These are phyloP conservation scores for Strigomonas galati DNA, from an alignment of 208 protist species.

Conservation along the genomic window DNA sequence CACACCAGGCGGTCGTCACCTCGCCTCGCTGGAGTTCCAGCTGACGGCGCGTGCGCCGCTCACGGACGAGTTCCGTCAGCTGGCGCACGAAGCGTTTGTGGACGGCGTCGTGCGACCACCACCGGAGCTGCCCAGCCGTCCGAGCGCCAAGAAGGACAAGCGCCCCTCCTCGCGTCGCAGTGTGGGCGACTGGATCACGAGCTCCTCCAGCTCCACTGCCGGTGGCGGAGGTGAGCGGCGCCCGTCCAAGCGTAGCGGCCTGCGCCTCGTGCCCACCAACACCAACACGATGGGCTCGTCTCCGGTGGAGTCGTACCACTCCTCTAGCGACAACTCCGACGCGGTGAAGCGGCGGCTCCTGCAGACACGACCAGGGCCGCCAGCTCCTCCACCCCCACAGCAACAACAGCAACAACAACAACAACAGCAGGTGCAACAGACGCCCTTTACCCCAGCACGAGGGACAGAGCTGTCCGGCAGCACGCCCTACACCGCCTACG, in stretches of 20 bases:
- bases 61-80: slow-evolving; percentile 47
- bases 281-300: slow-evolving; percentile 2
- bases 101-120: not conserved
- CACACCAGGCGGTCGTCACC: slow-evolving; percentile 41
- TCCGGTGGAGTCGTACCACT: not conserved
- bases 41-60: slow-evolving; percentile 79
- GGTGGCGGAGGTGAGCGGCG: not conserved
- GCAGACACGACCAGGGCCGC: slow-evolving; percentile 2
- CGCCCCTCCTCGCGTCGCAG: not conserved
- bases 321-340: slow-evolving; percentile 10
- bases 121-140: not conserved
- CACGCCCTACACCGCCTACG: slow-evolving; percentile 2
- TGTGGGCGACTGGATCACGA: slow-evolving; percentile 9
- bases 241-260: not conserved
- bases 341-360: slow-evolving; percentile 6
- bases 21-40: slow-evolving; percentile 83
- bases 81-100: slow-evolving; percentile 29
- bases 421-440: not conserved
- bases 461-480: not conserved
- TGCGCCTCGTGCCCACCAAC: slow-evolving; percentile 8
- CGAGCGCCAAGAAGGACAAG: not conserved
- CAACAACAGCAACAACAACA: not conserved
- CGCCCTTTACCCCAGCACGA: not conserved
- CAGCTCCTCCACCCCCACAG: not conserved
- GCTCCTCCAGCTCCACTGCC: slow-evolving; percentile 7